Conservation (phyloP, 495 filamentous ascomycete species). For the Parmelia sp. region DNA sequence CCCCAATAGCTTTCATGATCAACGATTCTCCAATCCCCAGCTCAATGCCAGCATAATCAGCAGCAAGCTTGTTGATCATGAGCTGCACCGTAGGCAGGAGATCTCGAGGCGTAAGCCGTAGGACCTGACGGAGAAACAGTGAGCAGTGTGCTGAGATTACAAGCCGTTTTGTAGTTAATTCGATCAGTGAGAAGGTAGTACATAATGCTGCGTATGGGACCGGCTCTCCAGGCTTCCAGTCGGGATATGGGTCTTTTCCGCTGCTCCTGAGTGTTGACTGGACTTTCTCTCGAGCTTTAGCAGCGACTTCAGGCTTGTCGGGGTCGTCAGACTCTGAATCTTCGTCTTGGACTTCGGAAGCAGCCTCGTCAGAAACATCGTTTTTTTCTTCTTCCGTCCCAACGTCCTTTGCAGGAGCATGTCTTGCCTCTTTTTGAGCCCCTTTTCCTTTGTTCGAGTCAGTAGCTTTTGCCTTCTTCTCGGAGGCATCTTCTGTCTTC, state of each 20-base stretch:
- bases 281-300: constrained; percentile 75
- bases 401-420: neutral
- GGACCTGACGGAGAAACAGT: constrained; percentile 83
- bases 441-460: neutral
- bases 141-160: constrained; percentile 83
- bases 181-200: constrained; percentile 86
- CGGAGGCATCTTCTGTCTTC: neutral
- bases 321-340: constrained; percentile 57
- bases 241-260: constrained; percentile 77
- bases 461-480: constrained; percentile 4
- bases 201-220: constrained; percentile 94
- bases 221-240: constrained; percentile 83
- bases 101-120: constrained; percentile 83
- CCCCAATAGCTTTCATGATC: constrained; percentile 97
- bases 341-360: constrained; percentile 42
- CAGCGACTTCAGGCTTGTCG: constrained; percentile 66
- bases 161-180: constrained; percentile 86
- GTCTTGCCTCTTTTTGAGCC: neutral
- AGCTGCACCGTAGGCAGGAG: constrained; percentile 80
- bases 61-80: constrained; percentile 97
- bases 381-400: constrained; percentile 24
- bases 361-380: constrained; percentile 20
- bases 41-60: constrained; percentile 93
- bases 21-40: constrained; percentile 94
- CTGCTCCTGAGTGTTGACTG: constrained; percentile 64